phyloP scores from a whole-genome alignment of 2,329 filamentous ascomycete species.

The Xylaria sp. region DNA sequence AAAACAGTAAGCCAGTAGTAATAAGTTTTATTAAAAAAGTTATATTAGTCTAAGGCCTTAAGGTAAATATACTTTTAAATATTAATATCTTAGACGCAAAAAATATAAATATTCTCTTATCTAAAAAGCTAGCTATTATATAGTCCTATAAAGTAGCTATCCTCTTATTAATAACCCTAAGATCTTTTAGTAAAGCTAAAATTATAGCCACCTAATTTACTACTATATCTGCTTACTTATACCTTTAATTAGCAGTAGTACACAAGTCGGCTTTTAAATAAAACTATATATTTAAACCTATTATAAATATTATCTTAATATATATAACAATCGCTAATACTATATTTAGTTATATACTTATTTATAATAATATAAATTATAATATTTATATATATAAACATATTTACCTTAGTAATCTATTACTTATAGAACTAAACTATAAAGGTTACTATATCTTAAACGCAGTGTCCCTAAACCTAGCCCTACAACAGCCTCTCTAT shows the following conservation, averaged over 20 bases:
- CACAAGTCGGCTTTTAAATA: not conserved
- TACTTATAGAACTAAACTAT: not conserved
- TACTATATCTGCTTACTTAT: not conserved
- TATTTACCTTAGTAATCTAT: not conserved
- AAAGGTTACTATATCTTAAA: not conserved
- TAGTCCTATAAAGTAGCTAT: constrained; percentile 4
- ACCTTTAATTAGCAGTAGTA: not conserved
- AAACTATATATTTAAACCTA: not conserved
- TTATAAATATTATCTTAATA: not conserved
- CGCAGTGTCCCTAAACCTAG: no score
- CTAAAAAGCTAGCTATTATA: not conserved
- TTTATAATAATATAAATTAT: constrained; percentile 2
- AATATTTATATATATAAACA: not conserved
- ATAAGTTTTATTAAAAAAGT: not conserved
- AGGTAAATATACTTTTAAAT: not conserved
- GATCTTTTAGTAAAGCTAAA: not conserved
- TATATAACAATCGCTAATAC: not conserved
- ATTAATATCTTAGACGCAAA: constrained; percentile 1
- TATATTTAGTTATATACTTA: not conserved
- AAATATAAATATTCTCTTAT: constrained; percentile 1
- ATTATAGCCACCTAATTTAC: not conserved
- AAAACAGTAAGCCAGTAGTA: no score
- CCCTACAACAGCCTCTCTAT: no score
- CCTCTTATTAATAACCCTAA: not conserved
- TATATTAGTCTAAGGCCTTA: not conserved